Conservation (phyloP, 1,139 yeast genomes). For the Pneumocystis sp. region DNA sequence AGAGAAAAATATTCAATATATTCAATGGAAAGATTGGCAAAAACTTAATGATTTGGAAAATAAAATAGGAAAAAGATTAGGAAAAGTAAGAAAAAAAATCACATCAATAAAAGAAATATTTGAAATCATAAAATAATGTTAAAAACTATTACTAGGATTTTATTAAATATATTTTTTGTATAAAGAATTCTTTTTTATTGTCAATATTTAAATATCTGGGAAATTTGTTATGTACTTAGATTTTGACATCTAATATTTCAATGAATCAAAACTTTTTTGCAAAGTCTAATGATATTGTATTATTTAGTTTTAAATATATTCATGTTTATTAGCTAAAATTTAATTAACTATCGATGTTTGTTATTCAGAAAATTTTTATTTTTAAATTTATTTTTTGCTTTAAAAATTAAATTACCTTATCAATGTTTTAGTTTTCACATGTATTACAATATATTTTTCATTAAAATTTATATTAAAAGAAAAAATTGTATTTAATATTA, state of each 20-base stretch:
- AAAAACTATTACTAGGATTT: neutral
- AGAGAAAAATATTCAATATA: slow-evolving; percentile 4
- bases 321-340: neutral
- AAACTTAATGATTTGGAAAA: slow-evolving; percentile 42
- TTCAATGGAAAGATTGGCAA: slow-evolving; percentile 62
- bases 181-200: neutral
- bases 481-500: too few relatives aligned
- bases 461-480: too few relatives aligned
- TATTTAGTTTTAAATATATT: too few relatives aligned
- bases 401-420: too few relatives aligned
- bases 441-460: too few relatives aligned
- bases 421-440: too few relatives aligned
- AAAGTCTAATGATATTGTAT: neutral
- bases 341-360: too few relatives aligned
- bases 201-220: neutral
- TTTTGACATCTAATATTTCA: neutral
- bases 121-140: slow-evolving; percentile 17
- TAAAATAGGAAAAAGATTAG: slow-evolving; percentile 31
- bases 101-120: slow-evolving; percentile 38
- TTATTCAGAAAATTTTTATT: too few relatives aligned
- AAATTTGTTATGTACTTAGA: neutral
- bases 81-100: slow-evolving; percentile 48
- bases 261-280: neutral
- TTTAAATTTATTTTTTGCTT: too few relatives aligned
- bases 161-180: neutral